These are phyloP conservation scores for Russula griseocarnosa DNA, from an alignment of 768 basidiomycete genomes.

Conservation along the genomic window DNA sequence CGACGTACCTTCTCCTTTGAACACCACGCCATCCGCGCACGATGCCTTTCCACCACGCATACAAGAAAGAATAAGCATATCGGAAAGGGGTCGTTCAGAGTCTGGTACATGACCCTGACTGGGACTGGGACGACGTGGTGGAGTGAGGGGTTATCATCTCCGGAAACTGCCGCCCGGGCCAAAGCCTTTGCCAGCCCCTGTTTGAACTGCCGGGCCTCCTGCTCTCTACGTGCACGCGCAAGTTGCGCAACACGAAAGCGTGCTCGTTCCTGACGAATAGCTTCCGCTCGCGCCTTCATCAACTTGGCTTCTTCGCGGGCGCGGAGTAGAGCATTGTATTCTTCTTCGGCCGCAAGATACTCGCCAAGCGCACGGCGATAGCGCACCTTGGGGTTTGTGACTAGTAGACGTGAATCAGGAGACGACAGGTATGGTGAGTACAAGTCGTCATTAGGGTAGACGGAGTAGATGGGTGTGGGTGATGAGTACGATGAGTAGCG, in stretches of 20 bases:
- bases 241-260: neutral
- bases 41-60: neutral
- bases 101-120: neutral
- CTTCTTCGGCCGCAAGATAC: conserved; percentile 17
- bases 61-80: too few species aligned
- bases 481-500: too few species aligned
- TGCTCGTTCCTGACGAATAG: conserved; percentile 7
- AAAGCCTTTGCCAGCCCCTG: neutral
- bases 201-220: neutral
- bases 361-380: conserved; percentile 24
- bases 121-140: conserved; percentile 1
- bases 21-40: neutral
- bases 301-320: conserved; percentile 5
- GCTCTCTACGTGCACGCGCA: conserved; percentile 1
- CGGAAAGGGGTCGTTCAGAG: neutral
- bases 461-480: conserved; percentile 2
- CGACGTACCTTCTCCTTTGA: conserved; percentile 2
- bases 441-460: neutral
- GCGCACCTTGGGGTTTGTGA: conserved; percentile 5
- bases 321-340: conserved; percentile 12
- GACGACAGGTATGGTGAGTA: neutral
- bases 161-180: neutral
- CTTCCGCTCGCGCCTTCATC: conserved; percentile 1
- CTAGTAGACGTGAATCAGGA: neutral
- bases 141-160: neutral